Base-by-base conservation (phyloP, 1,139 yeast species). In the Lizanozyma gosingica region DNA sequence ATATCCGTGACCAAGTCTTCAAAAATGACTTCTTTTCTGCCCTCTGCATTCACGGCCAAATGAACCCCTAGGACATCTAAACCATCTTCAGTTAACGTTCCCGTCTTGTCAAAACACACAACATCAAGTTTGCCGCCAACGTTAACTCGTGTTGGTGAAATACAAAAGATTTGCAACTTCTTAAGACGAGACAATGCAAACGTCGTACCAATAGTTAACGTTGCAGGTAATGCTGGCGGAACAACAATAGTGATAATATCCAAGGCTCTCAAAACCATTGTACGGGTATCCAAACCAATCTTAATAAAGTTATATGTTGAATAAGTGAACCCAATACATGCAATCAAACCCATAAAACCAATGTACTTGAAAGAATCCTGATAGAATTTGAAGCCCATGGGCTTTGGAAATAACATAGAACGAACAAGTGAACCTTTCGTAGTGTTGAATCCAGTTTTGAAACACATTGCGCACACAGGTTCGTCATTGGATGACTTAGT, bases 151-250 rank as follows among this genome's bases (percentile, higher is more conserved):
- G 92, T 84, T 2, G 98, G 98, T 1, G 97, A 79, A 43, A 88
- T 92, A 59, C 98, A 94, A 53, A 80, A 92, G 4, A 94, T 83
- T 37, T 76, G 67, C 46, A 73, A 73, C 43, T 72, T 65, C 46
- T 86, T 79, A 47, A 94, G 67, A 46, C 98, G 70, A 32, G 78
- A 71, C 34, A 94, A 64, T 0, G 98, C 95, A 65, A 94, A 88
- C 46, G 92, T 87, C 0, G 97, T 88, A 29, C 98, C 98, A 46
- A 94, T 92, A 0, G 98, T 88, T 45, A 92, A 67, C 0, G 98
- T 94, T 0, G 98, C 98, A 0, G 99, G 99, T 40, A 92, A 70
- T 0, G 98, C 98, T 1, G 99, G 99, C 2, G 99, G 99, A 2
- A 92, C 96, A 11, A 94, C 98, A 55, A 92, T 88, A 0, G 99